A percentile compares a stretch with the other conserved stretches of the same genome.
Conservation (phyloP, 208 protist genomes). For the Trypanosoma avium region DNA sequence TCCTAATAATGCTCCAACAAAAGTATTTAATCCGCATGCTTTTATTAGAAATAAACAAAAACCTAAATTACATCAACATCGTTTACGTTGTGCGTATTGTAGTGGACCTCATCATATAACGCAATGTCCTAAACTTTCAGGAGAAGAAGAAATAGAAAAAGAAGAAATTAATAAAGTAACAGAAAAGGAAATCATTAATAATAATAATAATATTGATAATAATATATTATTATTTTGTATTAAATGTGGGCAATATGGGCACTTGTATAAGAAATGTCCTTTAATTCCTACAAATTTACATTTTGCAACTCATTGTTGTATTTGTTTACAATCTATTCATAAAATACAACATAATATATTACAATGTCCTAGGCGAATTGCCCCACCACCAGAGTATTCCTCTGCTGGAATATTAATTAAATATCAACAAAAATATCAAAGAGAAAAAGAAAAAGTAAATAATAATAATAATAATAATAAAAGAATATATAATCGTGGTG, state of each 20-base stretch:
- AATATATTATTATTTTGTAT: constrained; percentile 62
- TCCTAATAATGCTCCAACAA: constrained; percentile 48
- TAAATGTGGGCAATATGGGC: constrained; percentile 53
- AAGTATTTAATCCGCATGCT: constrained; percentile 40
- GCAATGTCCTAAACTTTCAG: constrained; percentile 47
- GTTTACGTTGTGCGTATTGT: constrained; percentile 81
- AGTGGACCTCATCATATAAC: constrained; percentile 75
- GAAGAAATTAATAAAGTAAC: constrained; percentile 13
- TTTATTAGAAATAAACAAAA: constrained; percentile 43
- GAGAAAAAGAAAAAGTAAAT: not conserved
- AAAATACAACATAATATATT: constrained; percentile 35
- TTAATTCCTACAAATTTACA: constrained; percentile 36
- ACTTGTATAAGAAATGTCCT: constrained; percentile 51
- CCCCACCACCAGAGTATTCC: constrained; percentile 39
- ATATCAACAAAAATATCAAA: not conserved
- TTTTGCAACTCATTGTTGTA: constrained; percentile 52
- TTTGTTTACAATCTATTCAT: constrained; percentile 37
- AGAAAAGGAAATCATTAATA: too few relatives aligned
- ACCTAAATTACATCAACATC: constrained; percentile 58
- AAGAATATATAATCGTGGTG: not conserved
- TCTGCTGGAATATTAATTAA: constrained; percentile 31
- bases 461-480: not conserved
- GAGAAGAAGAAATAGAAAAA: constrained; percentile 7
- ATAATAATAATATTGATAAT: too few relatives aligned
- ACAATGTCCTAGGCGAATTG: constrained; percentile 53